Evolutionary conservation across 1,139 yeast genomes (phyloP).

Genomic region (Candida pseudoviswanathii): DNA sequence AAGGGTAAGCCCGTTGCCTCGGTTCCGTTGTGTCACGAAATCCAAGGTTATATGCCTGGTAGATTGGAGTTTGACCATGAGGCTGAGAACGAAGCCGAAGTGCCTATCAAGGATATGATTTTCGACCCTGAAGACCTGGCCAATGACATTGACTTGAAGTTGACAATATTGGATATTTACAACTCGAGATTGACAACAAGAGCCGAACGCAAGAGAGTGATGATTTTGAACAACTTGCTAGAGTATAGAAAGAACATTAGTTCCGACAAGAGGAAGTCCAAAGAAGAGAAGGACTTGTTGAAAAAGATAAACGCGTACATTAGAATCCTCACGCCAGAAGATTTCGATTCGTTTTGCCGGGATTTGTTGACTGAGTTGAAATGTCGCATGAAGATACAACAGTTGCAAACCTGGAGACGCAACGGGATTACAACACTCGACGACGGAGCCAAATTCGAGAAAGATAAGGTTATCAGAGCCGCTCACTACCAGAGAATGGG

Average conservation of each 20-base stretch:
- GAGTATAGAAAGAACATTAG: slow-evolving; percentile 84
- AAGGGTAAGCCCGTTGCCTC: slow-evolving; percentile 88
- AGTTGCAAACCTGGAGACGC: slow-evolving; percentile 89
- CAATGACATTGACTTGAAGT: slow-evolving; percentile 84
- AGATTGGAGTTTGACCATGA: slow-evolving; percentile 95
- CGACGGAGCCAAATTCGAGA: slow-evolving; percentile 82
- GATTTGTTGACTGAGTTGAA: slow-evolving; percentile 78
- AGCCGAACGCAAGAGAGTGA: slow-evolving; percentile 86
- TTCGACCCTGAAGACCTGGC: slow-evolving; percentile 92
- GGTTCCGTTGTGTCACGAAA: slow-evolving; percentile 94
- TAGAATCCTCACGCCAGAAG: slow-evolving; percentile 75
- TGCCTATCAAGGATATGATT: slow-evolving; percentile 89
- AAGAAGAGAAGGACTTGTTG: slow-evolving; percentile 84
- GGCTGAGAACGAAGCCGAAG: slow-evolving; percentile 95
- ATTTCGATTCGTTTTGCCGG: slow-evolving; percentile 71
- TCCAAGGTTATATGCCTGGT: slow-evolving; percentile 99
- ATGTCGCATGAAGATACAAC: slow-evolving; percentile 80
- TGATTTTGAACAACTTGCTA: slow-evolving; percentile 73
- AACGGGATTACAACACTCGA: slow-evolving; percentile 86
- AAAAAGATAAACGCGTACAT: slow-evolving; percentile 80
- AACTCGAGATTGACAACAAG: slow-evolving; percentile 86
- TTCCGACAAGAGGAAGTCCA: slow-evolving; percentile 75
- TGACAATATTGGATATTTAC: slow-evolving; percentile 85
- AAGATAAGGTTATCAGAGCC: slow-evolving; percentile 71
- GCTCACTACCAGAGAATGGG: slow-evolving; percentile 67